These are phyloP conservation scores for Cryptosporidium parvum DNA, from an alignment of 169 alveolate genomes.

Conservation along the genomic window DNA sequence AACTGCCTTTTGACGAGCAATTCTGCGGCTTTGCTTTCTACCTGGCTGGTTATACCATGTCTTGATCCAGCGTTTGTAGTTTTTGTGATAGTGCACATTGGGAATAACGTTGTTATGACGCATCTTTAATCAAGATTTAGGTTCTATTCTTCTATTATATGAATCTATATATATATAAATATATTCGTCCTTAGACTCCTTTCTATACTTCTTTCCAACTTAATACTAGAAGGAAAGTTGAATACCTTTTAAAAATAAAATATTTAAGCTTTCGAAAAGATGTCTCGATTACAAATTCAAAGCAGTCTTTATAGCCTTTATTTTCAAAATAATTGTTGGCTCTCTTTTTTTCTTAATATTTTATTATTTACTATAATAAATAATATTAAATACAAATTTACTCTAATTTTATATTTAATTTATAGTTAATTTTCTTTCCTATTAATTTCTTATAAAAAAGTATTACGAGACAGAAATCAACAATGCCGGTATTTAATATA, in stretches of 20 bases:
- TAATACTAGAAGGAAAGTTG: background rate
- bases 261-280: background rate
- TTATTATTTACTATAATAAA: no score
- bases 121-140: conserved; percentile 78
- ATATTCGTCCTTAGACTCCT: conserved; percentile 5
- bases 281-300: background rate
- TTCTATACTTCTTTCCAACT: conserved; percentile 5
- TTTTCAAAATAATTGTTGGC: background rate
- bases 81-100: conserved; percentile 96
- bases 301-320: background rate
- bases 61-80: conserved; percentile 97
- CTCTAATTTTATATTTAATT: background rate
- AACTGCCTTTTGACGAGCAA: conserved; percentile 90
- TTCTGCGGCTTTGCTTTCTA: conserved; percentile 93
- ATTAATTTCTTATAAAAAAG: background rate
- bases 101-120: conserved; percentile 97
- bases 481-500: background rate
- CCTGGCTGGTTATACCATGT: conserved; percentile 99
- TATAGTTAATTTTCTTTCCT: background rate
- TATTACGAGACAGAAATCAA: conserved; percentile 17
- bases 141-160: conserved; percentile 64
- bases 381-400: no score
- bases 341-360: background rate
- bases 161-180: background rate
- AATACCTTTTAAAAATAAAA: background rate